Conservation (phyloP, 495 filamentous ascomycete genomes). For the Lophium mytilinum region DNA sequence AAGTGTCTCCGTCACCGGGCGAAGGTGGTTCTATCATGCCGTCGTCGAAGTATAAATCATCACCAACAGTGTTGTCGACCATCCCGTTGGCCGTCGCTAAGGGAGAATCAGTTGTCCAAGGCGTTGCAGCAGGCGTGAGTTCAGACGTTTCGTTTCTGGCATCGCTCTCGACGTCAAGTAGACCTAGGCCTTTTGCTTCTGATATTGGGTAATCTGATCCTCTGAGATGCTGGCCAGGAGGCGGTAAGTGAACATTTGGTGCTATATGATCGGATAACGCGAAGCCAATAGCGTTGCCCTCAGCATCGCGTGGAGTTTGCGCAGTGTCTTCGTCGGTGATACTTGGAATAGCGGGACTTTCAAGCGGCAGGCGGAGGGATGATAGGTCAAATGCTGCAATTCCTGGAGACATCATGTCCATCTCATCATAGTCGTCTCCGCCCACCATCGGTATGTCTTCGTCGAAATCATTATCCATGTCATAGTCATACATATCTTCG, state of each 20-base stretch:
- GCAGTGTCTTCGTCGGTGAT: conserved; percentile 8
- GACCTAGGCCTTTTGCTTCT: conserved; percentile 11
- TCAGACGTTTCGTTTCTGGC: neutral
- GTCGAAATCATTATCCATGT: conserved; percentile 28
- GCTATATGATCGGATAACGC: conserved; percentile 13
- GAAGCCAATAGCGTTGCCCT: conserved; percentile 20
- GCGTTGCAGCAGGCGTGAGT: conserved; percentile 39
- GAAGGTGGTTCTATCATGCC: conserved; percentile 29
- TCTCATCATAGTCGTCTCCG: conserved; percentile 43
- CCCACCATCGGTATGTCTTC: conserved; percentile 25
- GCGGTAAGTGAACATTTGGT: conserved; percentile 6
- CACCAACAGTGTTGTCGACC: conserved; percentile 36
- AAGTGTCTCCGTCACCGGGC: conserved; percentile 13
- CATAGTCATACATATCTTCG: conserved; percentile 14
- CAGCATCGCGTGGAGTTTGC: conserved; percentile 16
- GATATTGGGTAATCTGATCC: neutral
- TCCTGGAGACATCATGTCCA: conserved; percentile 28
- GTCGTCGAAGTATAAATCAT: conserved; percentile 34
- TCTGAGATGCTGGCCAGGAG: neutral
- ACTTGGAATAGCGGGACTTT: conserved; percentile 14
- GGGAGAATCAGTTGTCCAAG: conserved; percentile 64
- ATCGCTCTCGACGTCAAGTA: conserved; percentile 10
- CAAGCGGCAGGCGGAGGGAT: conserved; percentile 1
- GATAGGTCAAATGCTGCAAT: conserved; percentile 22
- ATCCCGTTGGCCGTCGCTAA: conserved; percentile 41